These are phyloP conservation scores for Paecilomyces sp. DNA, from an alignment of 2,329 filamentous ascomycete species.

Conservation along the genomic window DNA sequence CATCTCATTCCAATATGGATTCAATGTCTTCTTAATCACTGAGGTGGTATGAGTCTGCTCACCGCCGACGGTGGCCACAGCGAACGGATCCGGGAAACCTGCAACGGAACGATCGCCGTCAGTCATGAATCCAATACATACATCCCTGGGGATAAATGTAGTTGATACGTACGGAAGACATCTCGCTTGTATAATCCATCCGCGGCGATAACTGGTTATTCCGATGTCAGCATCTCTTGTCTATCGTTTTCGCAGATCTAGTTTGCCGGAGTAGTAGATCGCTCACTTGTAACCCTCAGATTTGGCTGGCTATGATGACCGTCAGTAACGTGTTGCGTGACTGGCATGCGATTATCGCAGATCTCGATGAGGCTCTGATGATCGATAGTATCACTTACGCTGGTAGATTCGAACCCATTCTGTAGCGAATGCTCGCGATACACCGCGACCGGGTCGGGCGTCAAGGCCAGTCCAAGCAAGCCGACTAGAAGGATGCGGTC, in stretches of 20 bases:
- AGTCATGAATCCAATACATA: not conserved
- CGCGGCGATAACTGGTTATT: conserved; percentile 78
- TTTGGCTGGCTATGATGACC: conserved; percentile 62
- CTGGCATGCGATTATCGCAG: not conserved
- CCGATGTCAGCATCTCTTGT: conserved; percentile 13
- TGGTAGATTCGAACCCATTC: conserved; percentile 55
- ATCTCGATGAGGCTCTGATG: not conserved
- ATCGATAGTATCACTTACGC: conserved; percentile 44
- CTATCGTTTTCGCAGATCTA: not conserved
- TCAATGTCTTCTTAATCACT: conserved; percentile 94
- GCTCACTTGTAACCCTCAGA: conserved; percentile 82
- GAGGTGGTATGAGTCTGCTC: conserved; percentile 98
- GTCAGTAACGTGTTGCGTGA: conserved; percentile 11
- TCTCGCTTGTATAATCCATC: conserved; percentile 98
- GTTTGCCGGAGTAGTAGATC: not conserved
- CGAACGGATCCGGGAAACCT: conserved; percentile 98
- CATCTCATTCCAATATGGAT: conserved; percentile 99
- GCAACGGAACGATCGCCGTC: conserved; percentile 6
- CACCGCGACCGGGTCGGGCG: conserved; percentile 16
- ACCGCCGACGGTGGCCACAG: conserved; percentile 91
- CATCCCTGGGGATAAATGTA: not conserved
- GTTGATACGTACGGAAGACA: conserved; percentile 76
- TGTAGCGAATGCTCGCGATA: conserved; percentile 22
- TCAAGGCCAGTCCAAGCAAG: conserved; percentile 29
- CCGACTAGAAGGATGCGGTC: conserved; percentile 19